Base-by-base conservation (phyloP, 257 asterid species). In the Penstemon barbatus region DNA sequence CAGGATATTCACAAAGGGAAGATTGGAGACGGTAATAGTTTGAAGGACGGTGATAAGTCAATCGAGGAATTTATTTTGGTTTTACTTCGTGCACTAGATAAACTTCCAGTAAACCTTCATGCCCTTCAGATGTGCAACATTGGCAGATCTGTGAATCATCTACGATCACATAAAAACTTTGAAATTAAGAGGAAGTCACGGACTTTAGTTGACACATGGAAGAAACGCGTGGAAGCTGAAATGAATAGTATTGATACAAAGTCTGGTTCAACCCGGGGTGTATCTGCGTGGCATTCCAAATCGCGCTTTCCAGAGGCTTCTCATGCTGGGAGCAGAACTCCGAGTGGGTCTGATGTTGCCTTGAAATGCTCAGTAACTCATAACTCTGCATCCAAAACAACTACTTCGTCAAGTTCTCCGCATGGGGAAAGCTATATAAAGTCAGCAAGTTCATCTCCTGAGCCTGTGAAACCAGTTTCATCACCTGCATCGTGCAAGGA, bases 221-320 rank as follows among this genome's bases (percentile, higher is more conserved):
- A 85, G 80, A 85, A 85, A 75, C 83, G 86, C 3, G 91, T 85
- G 5, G 88, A 83, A 69, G 85, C 86, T 52, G 88, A 85, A 81
- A 83, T 84, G 89, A 84, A 69, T 36, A 60, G 75, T 42, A 72
- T 73, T 18, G 91, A 85, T 52, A 79, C 84, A 18, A 79, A 84
- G 55, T 70, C 86, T 50, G 78, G 74, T 33, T 69, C 89, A 54
- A 74, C 71, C 37, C 88, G 75, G 41, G 66, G 69, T 50, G 74
- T 56, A 44, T 60, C 80, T 56, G 60, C 63, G 0, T 79, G 88
- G 82, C 56, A 81, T 59, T 80, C 88, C n/a, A 78, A 80, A 65
- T 68, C 81, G 10, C 79, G 81, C 39, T 49, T 75, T 60, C 74
- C 71, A 2, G 84, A 79, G 64, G 59, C 69, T 46, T 77, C 73